A percentile compares a stretch with the other conserved stretches of the same genome.
Conservation (phyloP, 2,329 filamentous ascomycete genomes). For the Mycosphaerella sp. region DNA sequence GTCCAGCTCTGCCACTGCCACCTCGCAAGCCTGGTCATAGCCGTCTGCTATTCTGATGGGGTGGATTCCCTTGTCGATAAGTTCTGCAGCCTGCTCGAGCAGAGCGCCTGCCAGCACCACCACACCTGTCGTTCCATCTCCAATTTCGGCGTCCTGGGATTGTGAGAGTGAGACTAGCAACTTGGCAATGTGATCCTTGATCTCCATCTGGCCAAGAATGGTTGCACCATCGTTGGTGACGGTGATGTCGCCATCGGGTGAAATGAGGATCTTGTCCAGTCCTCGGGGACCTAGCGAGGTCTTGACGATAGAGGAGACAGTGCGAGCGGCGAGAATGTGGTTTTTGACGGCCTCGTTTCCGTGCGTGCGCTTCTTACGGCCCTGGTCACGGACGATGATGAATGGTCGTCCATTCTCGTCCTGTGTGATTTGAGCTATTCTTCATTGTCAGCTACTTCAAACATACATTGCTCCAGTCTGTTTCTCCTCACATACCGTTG, state of each 20-base stretch:
- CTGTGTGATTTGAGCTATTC: constrained; percentile 69
- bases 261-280: constrained; percentile 98
- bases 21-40: constrained; percentile 95
- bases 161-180: constrained; percentile 94
- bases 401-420: constrained; percentile 97
- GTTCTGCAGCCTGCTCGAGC: constrained; percentile 90
- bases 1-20: constrained; percentile 87
- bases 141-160: constrained; percentile 98
- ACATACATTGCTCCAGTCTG: not conserved
- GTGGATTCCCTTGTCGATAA: constrained; percentile 99
- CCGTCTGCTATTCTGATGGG: constrained; percentile 98
- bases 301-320: constrained; percentile 95
- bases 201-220: constrained; percentile 95
- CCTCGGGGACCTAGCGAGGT: constrained; percentile 92
- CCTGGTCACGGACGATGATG: constrained; percentile 97
- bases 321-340: constrained; percentile 93
- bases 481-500: constrained; percentile 55
- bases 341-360: constrained; percentile 97
- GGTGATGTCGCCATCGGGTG: constrained; percentile 96
- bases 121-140: constrained; percentile 95
- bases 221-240: constrained; percentile 99
- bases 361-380: constrained; percentile 94
- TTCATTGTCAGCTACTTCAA: constrained; percentile 15
- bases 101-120: constrained; percentile 92
- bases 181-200: constrained; percentile 97